Evolutionary conservation across 345 rosid genomes (phyloP).

Genomic region (Eucalyptus guilfoylei): DNA sequence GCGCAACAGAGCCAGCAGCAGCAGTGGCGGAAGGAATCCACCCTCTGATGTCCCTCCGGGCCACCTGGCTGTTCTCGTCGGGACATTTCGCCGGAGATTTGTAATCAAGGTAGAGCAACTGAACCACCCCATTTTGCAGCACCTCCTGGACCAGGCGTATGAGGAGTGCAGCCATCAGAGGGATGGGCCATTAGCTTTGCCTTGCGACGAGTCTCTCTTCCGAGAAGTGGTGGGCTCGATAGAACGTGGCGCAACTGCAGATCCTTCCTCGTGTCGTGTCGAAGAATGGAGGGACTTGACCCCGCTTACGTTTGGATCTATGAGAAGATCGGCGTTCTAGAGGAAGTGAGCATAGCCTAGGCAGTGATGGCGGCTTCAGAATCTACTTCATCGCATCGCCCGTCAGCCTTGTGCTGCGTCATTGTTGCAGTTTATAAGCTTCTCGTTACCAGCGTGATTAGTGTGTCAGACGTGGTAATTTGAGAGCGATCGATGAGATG

Average conservation of each 20-base stretch:
- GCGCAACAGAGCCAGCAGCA: neutral
- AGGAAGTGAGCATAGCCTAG: neutral
- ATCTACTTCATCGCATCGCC: neutral
- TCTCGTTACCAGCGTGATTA: neutral
- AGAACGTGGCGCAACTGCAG: neutral
- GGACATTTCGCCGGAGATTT: constrained; percentile 9
- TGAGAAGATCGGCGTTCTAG: neutral
- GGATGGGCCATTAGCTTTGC: constrained; percentile 16
- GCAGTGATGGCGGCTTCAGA: neutral
- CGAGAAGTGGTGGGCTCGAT: constrained; percentile 10
- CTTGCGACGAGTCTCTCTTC: constrained; percentile 13
- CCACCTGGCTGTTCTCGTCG: constrained; percentile 16
- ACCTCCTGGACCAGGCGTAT: constrained; percentile 14
- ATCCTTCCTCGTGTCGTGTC: neutral
- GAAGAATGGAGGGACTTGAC: neutral
- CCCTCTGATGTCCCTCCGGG: constrained; percentile 18
- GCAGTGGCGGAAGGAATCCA: neutral
- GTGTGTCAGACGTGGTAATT: neutral
- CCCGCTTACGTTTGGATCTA: neutral
- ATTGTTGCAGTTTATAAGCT: neutral
- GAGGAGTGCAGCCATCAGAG: constrained; percentile 5
- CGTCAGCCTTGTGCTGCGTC: neutral
- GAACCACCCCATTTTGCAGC: constrained; percentile 16
- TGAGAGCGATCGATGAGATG: neutral
- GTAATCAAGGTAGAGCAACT: constrained; percentile 10